phyloP scores from a whole-genome alignment of 306 rosid species.

The Cucumis cinereus region DNA sequence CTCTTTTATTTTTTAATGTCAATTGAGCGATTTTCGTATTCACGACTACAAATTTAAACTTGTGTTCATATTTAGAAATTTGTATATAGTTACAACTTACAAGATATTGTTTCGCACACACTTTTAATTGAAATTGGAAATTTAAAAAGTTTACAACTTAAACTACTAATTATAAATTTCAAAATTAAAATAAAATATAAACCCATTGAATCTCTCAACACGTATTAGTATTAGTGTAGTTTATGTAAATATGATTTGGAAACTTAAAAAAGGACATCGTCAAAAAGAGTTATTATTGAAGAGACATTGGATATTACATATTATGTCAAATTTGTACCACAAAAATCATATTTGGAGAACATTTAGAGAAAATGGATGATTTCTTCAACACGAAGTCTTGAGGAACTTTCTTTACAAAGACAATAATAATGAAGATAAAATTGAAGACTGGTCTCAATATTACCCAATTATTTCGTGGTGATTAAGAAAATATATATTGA shows the following conservation, averaged over 20 bases:
- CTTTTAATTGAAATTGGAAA: too few relatives aligned
- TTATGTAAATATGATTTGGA: neutral
- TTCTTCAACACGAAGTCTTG: conserved; percentile 2
- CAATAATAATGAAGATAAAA: neutral
- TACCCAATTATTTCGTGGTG: neutral
- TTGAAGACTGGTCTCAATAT: neutral
- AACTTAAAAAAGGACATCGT: neutral
- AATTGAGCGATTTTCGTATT: too few relatives aligned
- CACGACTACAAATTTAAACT: too few relatives aligned
- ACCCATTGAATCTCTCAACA: too few relatives aligned
- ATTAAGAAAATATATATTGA: neutral
- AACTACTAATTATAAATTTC: too few relatives aligned
- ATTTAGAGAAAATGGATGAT: neutral
- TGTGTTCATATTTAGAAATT: too few relatives aligned
- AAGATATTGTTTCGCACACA: too few relatives aligned
- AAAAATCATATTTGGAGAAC: neutral
- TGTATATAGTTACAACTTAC: too few relatives aligned
- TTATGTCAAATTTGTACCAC: neutral
- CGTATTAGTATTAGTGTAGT: neutral
- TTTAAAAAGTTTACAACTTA: too few relatives aligned
- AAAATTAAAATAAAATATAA: too few relatives aligned
- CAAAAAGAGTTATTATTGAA: neutral
- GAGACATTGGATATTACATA: neutral
- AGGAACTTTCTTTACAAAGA: neutral
- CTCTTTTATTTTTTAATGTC: too few relatives aligned